phyloP scores from a whole-genome alignment of 2,329 filamentous ascomycete species.

The Pseudocercospora fuligena region DNA sequence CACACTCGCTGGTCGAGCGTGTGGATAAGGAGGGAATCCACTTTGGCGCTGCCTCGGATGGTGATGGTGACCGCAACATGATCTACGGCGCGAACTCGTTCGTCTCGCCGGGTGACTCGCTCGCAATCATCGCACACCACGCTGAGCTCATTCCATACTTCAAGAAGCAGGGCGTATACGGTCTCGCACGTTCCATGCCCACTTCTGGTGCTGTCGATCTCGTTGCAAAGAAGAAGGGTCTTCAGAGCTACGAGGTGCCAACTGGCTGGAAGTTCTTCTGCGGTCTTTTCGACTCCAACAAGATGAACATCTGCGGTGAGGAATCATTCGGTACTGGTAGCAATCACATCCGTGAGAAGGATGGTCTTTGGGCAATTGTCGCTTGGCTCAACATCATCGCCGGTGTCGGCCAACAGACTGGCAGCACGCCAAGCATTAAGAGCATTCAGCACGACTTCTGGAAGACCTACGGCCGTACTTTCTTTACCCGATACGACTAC shows the following conservation, averaged over 20 bases:
- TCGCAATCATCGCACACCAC: slow-evolving; percentile 98
- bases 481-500: slow-evolving; percentile 99
- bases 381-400: slow-evolving; percentile 99
- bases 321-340: slow-evolving; percentile 97
- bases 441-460: slow-evolving; percentile 98
- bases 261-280: slow-evolving; percentile 99
- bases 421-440: slow-evolving; percentile 85
- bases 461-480: slow-evolving; percentile 92
- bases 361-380: slow-evolving; percentile 95
- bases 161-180: slow-evolving; percentile 94
- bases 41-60: slow-evolving; percentile 95
- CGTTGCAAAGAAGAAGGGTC: slow-evolving; percentile 90
- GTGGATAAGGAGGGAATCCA: slow-evolving; percentile 91
- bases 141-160: slow-evolving; percentile 97
- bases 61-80: slow-evolving; percentile 99
- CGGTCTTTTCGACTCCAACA: slow-evolving; percentile 89
- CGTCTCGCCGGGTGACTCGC: slow-evolving; percentile 93
- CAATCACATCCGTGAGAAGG: slow-evolving; percentile 99
- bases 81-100: slow-evolving; percentile 97
- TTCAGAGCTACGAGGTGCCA: slow-evolving; percentile 93
- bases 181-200: slow-evolving; percentile 95
- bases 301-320: slow-evolving; percentile 97
- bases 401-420: slow-evolving; percentile 81
- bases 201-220: slow-evolving; percentile 94
- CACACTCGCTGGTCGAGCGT: slow-evolving; percentile 88